Conservation (phyloP, 805 yeast genomes). For the Wickerhamomyces chaumierensis region DNA sequence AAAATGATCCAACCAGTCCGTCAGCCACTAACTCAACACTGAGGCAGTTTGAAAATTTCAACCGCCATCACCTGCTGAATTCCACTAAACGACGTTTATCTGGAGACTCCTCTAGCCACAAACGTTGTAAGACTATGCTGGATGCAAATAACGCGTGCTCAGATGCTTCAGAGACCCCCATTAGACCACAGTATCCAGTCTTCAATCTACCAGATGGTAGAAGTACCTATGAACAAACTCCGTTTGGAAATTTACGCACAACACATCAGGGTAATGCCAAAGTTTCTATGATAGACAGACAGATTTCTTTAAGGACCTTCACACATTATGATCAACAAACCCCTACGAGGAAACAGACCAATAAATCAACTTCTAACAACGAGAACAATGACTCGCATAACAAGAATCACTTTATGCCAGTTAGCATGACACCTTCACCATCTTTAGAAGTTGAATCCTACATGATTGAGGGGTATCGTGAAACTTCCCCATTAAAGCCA, state of each 20-base stretch:
- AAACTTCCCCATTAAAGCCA: neutral
- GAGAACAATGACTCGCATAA: neutral
- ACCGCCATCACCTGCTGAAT: neutral
- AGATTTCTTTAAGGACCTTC: conserved; percentile 7
- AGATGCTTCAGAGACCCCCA: neutral
- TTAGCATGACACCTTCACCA: conserved; percentile 9
- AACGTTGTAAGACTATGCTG: neutral
- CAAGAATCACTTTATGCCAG: neutral
- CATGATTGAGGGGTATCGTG: conserved; percentile 18
- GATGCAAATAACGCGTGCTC: neutral
- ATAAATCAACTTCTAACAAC: neutral
- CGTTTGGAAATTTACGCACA: conserved; percentile 15
- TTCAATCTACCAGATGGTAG: conserved; percentile 16
- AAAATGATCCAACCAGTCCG: no score
- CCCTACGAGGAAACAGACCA: no score
- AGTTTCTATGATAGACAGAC: conserved; percentile 11
- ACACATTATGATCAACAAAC: neutral
- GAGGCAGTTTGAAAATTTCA: neutral
- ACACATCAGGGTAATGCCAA: conserved; percentile 12
- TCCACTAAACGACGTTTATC: neutral
- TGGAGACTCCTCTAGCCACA: neutral
- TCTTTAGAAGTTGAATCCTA: conserved; percentile 16
- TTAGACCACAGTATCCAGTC: conserved; percentile 12
- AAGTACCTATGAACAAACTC: conserved; percentile 16
- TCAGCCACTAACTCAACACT: neutral